Conservation (phyloP, 176 grass and related monocot genomes). For the Carex parvula region DNA sequence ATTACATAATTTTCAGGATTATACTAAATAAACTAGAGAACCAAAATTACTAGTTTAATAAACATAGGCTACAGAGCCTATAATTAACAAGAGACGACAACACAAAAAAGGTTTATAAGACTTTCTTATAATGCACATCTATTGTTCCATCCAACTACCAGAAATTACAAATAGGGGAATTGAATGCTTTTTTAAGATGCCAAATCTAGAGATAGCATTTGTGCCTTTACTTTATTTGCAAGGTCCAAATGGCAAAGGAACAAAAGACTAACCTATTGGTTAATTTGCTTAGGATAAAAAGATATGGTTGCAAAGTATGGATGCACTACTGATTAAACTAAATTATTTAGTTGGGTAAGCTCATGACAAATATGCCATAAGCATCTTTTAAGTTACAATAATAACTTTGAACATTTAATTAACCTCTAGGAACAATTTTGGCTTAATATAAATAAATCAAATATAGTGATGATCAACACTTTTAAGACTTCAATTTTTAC, state of each 20-base stretch:
- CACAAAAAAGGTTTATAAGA: neutral
- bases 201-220: neutral
- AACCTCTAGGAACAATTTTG: too few species aligned
- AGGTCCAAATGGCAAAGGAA: constrained; percentile 7
- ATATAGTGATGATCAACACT: neutral
- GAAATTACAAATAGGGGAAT: neutral
- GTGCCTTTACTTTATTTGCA: constrained; percentile 7
- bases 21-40: neutral
- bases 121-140: neutral
- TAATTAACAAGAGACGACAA: neutral
- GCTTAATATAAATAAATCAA: constrained; percentile 3
- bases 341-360: constrained; percentile 10
- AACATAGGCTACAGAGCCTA: neutral
- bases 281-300: neutral
- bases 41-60: neutral
- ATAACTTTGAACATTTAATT: neutral
- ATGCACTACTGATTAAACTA: neutral
- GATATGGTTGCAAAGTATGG: neutral
- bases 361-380: constrained; percentile 7
- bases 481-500: neutral
- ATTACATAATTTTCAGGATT: neutral
- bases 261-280: constrained; percentile 7
- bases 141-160: neutral
- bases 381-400: constrained; percentile 14
- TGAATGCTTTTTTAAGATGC: constrained; percentile 1